A percentile compares a stretch with the other conserved stretches of the same genome.
Evolutionary conservation across 345 rosid species (phyloP).

Genomic region (Salix koriyanagi): DNA sequence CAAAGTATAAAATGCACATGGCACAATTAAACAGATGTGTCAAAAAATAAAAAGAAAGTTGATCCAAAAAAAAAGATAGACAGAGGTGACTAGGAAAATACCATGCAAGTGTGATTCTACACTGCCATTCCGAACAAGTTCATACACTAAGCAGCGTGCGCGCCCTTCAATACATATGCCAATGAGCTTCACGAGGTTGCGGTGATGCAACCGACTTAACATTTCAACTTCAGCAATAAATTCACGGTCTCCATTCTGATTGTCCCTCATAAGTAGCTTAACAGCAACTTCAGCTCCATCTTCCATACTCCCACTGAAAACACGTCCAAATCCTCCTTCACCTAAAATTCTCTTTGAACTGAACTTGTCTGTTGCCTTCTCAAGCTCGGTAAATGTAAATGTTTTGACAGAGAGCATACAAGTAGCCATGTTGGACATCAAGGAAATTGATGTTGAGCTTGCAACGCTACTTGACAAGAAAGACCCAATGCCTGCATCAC

Average conservation of each 20-base stretch:
- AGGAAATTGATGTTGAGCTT: slow-evolving; percentile 76
- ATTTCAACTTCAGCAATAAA: slow-evolving; percentile 97
- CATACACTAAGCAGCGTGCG: slow-evolving; percentile 85
- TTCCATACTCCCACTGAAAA: slow-evolving; percentile 69
- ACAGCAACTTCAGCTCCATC: slow-evolving; percentile 89
- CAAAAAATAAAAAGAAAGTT: not conserved
- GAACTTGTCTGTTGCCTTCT: slow-evolving; percentile 85
- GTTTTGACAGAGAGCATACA: slow-evolving; percentile 79
- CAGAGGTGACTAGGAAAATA: slow-evolving; percentile 29
- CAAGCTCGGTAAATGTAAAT: slow-evolving; percentile 66
- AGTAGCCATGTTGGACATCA: slow-evolving; percentile 74
- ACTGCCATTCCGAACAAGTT: slow-evolving; percentile 91
- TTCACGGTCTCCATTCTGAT: slow-evolving; percentile 88
- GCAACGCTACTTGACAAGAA: slow-evolving; percentile 35
- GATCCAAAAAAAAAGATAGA: not conserved
- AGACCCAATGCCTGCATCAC: slow-evolving; percentile 43
- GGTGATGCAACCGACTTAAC: slow-evolving; percentile 98
- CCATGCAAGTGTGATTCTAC: slow-evolving; percentile 99
- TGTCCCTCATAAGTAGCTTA: slow-evolving; percentile 78
- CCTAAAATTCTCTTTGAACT: slow-evolving; percentile 83
- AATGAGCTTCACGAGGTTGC: slow-evolving; percentile 93
- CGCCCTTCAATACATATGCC: slow-evolving; percentile 94
- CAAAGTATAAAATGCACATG: not conserved
- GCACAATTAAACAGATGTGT: not conserved
- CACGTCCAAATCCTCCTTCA: slow-evolving; percentile 99